Conservation (phyloP, 805 yeast species). For the Schizosaccharomyces japonicus region DNA sequence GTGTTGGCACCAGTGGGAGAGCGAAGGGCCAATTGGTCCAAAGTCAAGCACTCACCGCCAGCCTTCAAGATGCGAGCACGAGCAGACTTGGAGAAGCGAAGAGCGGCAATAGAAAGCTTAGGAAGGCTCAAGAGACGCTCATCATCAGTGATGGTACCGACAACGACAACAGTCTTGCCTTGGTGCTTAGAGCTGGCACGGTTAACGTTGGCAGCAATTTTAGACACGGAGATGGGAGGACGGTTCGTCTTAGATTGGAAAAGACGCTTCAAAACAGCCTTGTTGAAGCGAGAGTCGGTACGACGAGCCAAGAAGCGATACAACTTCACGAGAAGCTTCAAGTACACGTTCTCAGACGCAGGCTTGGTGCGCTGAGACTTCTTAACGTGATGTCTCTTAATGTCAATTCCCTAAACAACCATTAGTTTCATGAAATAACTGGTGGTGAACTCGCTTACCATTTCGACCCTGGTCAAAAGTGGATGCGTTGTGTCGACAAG, state of each 20-base stretch:
- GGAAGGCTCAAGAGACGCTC: constrained; percentile 82
- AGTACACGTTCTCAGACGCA: constrained; percentile 97
- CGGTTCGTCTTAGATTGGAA: constrained; percentile 97
- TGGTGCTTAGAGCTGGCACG: constrained; percentile 52
- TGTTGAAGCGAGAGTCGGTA: constrained; percentile 94
- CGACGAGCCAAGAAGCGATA: constrained; percentile 95
- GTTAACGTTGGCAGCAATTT: constrained; percentile 34
- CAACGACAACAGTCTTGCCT: constrained; percentile 77
- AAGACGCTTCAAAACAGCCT: constrained; percentile 77
- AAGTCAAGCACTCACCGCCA: constrained; percentile 99
- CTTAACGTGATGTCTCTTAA: constrained; percentile 86
- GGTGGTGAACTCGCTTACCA: no score
- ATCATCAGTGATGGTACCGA: constrained; percentile 98
- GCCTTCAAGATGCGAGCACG: constrained; percentile 89
- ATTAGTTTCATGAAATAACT: background rate
- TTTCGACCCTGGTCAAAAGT: no score
- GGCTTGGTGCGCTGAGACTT: constrained; percentile 96
- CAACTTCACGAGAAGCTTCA: constrained; percentile 88
- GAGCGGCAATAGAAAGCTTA: constrained; percentile 94
- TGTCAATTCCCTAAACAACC: constrained; percentile 24
- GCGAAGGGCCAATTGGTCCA: constrained; percentile 95
- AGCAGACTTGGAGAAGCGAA: constrained; percentile 98
- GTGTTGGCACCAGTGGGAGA: constrained; percentile 99
- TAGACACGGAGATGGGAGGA: constrained; percentile 94
- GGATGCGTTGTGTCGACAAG: no score